These are phyloP conservation scores for Sesbania bispinosa DNA, from an alignment of 306 rosid genomes.

Conservation along the genomic window DNA sequence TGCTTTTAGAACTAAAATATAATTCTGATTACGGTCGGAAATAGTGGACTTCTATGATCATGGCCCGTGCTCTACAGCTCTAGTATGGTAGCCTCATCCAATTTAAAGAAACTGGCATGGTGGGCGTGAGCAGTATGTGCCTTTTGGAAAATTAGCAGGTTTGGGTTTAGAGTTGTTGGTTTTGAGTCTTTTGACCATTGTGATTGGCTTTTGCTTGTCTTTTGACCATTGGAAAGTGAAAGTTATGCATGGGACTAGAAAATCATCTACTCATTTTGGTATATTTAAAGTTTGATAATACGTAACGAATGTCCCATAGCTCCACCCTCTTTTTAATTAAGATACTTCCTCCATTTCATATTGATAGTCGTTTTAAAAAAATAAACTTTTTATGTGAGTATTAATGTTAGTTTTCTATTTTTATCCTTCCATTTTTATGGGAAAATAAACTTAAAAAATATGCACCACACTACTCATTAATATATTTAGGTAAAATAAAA, in stretches of 20 bases:
- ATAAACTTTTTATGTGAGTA: too few relatives aligned
- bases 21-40: background rate
- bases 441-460: too few relatives aligned
- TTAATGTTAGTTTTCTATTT: too few relatives aligned
- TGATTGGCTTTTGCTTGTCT: background rate
- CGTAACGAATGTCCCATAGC: background rate
- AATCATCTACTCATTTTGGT: background rate
- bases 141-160: background rate
- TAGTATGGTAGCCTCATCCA: background rate
- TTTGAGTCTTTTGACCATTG: background rate
- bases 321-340: background rate
- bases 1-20: too few relatives aligned
- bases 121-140: background rate
- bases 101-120: background rate
- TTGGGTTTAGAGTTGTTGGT: background rate
- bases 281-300: constrained; percentile 3
- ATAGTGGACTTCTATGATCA: background rate
- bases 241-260: background rate
- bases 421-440: too few relatives aligned
- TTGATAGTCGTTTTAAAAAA: too few relatives aligned
- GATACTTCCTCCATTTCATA: too few relatives aligned
- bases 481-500: too few relatives aligned
- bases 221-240: constrained; percentile 9
- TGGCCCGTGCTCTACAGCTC: background rate
- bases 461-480: too few relatives aligned